phyloP scores from a whole-genome alignment of 1,284 basidiomycete genomes.

The Trichosporon sp. region DNA sequence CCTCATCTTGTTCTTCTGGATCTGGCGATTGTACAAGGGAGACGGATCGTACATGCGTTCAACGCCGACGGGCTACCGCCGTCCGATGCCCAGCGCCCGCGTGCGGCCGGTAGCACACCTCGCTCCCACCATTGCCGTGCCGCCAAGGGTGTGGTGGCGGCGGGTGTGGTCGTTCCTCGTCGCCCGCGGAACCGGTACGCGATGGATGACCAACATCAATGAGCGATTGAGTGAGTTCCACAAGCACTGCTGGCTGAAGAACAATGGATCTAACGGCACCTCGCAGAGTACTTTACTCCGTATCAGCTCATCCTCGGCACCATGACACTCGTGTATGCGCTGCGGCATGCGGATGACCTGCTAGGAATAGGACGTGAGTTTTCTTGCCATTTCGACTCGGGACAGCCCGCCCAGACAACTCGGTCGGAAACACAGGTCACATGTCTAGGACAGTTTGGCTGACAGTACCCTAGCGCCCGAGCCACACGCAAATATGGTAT shows the following conservation, averaged over 20 bases:
- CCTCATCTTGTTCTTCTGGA: slow-evolving; percentile 83
- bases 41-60: slow-evolving; percentile 54
- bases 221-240: slow-evolving; percentile 37
- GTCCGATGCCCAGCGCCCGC: neutral
- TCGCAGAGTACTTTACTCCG: slow-evolving; percentile 74
- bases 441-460: neutral
- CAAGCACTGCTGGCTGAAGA: neutral
- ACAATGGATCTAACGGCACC: slow-evolving; percentile 7
- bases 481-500: slow-evolving; percentile 76
- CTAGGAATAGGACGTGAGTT: slow-evolving; percentile 71
- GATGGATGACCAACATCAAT: slow-evolving; percentile 41
- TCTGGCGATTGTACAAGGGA: slow-evolving; percentile 68
- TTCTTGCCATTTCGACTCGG: neutral
- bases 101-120: neutral
- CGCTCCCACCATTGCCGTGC: neutral
- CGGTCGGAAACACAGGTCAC: neutral
- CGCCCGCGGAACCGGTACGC: slow-evolving; percentile 28
- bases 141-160: slow-evolving; percentile 15
- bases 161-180: slow-evolving; percentile 31
- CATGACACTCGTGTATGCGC: slow-evolving; percentile 74
- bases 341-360: slow-evolving; percentile 80
- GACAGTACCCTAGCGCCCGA: slow-evolving; percentile 66
- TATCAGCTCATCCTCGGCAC: slow-evolving; percentile 89
- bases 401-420: neutral
- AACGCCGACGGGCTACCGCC: neutral